Conservation (phyloP, 495 filamentous ascomycete species). For the Parachaetomium inaequale region DNA sequence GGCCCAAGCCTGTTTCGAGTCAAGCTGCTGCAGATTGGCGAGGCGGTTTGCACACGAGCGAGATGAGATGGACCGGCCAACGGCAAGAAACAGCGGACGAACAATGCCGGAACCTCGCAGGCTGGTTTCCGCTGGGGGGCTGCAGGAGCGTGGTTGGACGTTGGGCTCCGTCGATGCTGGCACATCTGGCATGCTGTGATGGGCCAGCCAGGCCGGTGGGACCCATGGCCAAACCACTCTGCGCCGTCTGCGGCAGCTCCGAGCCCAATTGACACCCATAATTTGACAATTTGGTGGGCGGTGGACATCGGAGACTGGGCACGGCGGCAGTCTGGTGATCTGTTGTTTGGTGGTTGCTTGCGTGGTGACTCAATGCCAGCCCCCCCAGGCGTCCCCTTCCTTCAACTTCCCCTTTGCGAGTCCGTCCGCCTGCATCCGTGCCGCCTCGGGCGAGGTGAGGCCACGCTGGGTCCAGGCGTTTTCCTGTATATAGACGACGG, state of each 20-base stretch:
- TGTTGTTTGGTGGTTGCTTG: slow-evolving; percentile 13
- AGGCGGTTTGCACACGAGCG: slow-evolving; percentile 14
- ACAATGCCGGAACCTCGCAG: slow-evolving; percentile 15
- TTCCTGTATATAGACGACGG: slow-evolving; percentile 18
- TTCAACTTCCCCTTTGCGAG: slow-evolving; percentile 9
- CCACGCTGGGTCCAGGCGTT: background rate
- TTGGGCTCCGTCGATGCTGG: slow-evolving; percentile 21
- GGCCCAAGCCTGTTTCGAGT: slow-evolving; percentile 13
- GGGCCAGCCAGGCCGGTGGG: slow-evolving; percentile 11
- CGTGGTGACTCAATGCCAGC: slow-evolving; percentile 25
- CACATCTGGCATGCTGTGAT: slow-evolving; percentile 23
- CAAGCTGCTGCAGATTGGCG: slow-evolving; percentile 6
- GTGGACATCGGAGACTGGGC: background rate
- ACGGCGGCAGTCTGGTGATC: slow-evolving; percentile 8
- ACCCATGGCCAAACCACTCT: slow-evolving; percentile 6
- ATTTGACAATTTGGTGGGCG: slow-evolving; percentile 18
- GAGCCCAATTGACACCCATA: slow-evolving; percentile 29
- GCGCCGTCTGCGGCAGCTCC: slow-evolving; percentile 7
- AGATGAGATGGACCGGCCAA: slow-evolving; percentile 2
- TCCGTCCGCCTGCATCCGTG: slow-evolving; percentile 3
- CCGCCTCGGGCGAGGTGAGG: slow-evolving; percentile 4
- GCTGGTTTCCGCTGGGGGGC: background rate
- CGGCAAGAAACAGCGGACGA: background rate
- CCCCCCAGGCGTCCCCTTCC: slow-evolving; percentile 1
- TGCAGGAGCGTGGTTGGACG: slow-evolving; percentile 5